Percentiles rank a stretch among this genome's conserved stretches.
These are phyloP conservation scores for Phytophthora cajani DNA, from an alignment of 352 stramenopile species.

Conservation along the genomic window DNA sequence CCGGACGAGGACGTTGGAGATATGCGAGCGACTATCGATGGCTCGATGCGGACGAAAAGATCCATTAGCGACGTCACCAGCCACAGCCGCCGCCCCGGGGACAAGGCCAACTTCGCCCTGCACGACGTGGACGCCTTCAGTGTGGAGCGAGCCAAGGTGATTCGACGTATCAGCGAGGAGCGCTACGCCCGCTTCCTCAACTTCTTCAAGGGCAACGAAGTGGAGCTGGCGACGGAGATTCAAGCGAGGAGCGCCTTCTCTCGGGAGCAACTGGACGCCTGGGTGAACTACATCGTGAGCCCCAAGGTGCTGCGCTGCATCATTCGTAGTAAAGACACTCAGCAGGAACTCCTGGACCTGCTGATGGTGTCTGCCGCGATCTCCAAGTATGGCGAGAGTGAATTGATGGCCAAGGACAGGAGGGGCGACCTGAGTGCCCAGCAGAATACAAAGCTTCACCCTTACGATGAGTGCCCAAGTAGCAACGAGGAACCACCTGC, in stretches of 20 bases:
- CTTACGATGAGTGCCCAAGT: slow-evolving; percentile 32
- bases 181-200: slow-evolving; percentile 42
- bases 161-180: slow-evolving; percentile 30
- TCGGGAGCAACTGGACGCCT: slow-evolving; percentile 38
- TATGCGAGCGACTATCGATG: slow-evolving; percentile 25
- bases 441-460: slow-evolving; percentile 42
- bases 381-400: slow-evolving; percentile 46
- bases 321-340: slow-evolving; percentile 14
- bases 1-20: slow-evolving; percentile 17
- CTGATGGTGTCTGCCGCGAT: slow-evolving; percentile 46
- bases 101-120: slow-evolving; percentile 26
- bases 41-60: slow-evolving; percentile 27
- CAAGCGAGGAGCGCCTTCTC: slow-evolving; percentile 27
- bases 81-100: neutral
- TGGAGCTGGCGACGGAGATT: slow-evolving; percentile 42
- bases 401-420: slow-evolving; percentile 41
- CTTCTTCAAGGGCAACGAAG: slow-evolving; percentile 50
- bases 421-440: slow-evolving; percentile 36
- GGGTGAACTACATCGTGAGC: slow-evolving; percentile 48
- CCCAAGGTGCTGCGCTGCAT: slow-evolving; percentile 38
- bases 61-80: slow-evolving; percentile 30
- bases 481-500: slow-evolving; percentile 20
- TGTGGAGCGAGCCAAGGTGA: slow-evolving; percentile 33
- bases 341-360: slow-evolving; percentile 41
- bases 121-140: slow-evolving; percentile 38